Percentiles rank a stretch among this genome's conserved stretches.
Evolutionary conservation across 768 basidiomycete genomes (phyloP).

Genomic region (Rossbeevera mucosa): DNA sequence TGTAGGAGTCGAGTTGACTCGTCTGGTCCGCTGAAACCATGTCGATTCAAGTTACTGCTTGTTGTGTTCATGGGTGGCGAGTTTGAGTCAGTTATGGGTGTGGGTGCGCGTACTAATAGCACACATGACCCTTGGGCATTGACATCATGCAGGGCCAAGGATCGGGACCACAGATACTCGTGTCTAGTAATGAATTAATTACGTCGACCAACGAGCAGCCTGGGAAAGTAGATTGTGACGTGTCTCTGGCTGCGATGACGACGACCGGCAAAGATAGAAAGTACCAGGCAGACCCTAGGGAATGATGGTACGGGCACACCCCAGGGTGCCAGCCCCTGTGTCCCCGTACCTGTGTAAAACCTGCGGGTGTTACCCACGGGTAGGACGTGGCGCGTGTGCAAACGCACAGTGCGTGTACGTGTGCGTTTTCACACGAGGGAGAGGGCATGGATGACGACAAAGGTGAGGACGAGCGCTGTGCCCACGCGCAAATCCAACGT

Average conservation of each 20-base stretch:
- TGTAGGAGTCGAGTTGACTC: constrained; percentile 3
- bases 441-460: too few relatives aligned
- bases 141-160: background rate
- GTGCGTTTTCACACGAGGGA: too few relatives aligned
- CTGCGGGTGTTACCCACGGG: background rate
- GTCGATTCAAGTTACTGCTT: background rate
- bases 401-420: background rate
- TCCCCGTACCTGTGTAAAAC: too few relatives aligned
- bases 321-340: background rate
- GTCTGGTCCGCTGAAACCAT: background rate
- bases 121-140: background rate
- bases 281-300: background rate
- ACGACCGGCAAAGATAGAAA: background rate
- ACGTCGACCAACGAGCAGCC: background rate
- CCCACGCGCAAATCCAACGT: too few relatives aligned
- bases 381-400: too few relatives aligned
- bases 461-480: too few relatives aligned
- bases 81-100: background rate
- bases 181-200: background rate
- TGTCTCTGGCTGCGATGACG: background rate
- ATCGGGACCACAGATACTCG: background rate
- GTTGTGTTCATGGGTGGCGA: background rate
- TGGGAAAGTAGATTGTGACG: background rate
- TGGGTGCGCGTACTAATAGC: too few relatives aligned
- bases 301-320: background rate